Evolutionary conservation across 129 eudicot species (phyloP).

Genomic region (Flaveria sonorensis): DNA sequence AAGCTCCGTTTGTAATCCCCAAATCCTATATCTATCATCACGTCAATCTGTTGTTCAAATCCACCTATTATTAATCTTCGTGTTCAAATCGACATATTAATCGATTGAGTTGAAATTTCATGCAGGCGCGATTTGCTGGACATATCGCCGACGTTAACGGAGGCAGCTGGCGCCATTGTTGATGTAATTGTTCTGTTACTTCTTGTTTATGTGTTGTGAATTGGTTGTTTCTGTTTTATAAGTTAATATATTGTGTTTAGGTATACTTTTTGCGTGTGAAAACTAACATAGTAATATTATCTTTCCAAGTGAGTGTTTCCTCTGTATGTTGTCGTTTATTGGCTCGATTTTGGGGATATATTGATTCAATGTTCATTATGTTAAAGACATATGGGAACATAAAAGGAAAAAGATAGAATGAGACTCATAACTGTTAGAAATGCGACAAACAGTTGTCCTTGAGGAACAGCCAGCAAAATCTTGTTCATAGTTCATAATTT

Average conservation of each 20-base stretch:
- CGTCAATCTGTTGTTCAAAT: neutral
- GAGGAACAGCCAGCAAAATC: neutral
- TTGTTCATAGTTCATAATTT: neutral
- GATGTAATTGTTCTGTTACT: slow-evolving; percentile 46
- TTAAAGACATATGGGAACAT: neutral
- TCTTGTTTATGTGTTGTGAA: neutral
- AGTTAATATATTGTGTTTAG: neutral
- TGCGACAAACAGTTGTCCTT: neutral
- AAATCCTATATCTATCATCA: neutral
- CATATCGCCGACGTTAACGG: slow-evolving; percentile 76
- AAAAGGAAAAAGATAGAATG: neutral
- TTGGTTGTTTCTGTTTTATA: neutral
- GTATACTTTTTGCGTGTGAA: neutral
- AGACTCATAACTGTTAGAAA: neutral
- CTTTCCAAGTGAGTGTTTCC: neutral
- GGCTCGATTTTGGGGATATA: neutral
- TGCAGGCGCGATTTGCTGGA: slow-evolving; percentile 80
- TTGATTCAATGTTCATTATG: neutral
- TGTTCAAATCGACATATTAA: neutral
- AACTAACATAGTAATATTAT: neutral
- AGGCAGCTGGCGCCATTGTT: slow-evolving; percentile 91
- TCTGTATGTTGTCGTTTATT: neutral
- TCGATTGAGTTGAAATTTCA: neutral
- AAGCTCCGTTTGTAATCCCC: slow-evolving; percentile 60
- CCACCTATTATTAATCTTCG: neutral